Conservation (phyloP, 805 yeast genomes). For the Spencermartinsiella europaea region DNA sequence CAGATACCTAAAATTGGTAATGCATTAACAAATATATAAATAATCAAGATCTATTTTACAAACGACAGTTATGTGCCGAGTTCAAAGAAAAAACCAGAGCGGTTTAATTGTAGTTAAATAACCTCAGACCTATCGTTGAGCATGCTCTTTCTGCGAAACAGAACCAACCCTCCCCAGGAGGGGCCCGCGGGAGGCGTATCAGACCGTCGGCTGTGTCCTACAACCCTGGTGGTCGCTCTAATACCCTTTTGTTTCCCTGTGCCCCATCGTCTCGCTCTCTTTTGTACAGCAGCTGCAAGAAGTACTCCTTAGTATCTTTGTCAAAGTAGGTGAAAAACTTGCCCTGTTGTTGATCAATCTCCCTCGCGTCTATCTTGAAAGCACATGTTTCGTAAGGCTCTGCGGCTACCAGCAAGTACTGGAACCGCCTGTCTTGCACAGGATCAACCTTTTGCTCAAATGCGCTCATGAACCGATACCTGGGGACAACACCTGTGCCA, state of each 20-base stretch:
- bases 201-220: too few species aligned
- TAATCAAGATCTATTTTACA: too few species aligned
- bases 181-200: too few species aligned
- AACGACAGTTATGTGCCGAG: too few species aligned
- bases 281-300: conserved; percentile 61
- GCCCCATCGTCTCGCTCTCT: conserved; percentile 2
- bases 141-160: too few species aligned
- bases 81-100: too few species aligned
- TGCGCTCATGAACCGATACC: conserved; percentile 70
- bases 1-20: too few species aligned
- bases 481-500: conserved; percentile 45
- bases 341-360: conserved; percentile 37
- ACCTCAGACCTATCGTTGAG: too few species aligned
- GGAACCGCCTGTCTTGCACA: conserved; percentile 43
- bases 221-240: neutral
- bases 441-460: conserved; percentile 58
- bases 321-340: conserved; percentile 72
- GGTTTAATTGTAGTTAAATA: too few species aligned
- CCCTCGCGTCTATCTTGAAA: conserved; percentile 62
- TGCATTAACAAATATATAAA: too few species aligned
- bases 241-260: neutral
- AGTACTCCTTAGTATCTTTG: conserved; percentile 58
- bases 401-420: conserved; percentile 73
- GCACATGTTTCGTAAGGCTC: conserved; percentile 87
- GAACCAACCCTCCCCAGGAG: too few species aligned